Evolutionary conservation across 306 rosid genomes (phyloP), one percentile per base, ranked within the genome.

Genomic region (Parietaria judaica): DNA sequence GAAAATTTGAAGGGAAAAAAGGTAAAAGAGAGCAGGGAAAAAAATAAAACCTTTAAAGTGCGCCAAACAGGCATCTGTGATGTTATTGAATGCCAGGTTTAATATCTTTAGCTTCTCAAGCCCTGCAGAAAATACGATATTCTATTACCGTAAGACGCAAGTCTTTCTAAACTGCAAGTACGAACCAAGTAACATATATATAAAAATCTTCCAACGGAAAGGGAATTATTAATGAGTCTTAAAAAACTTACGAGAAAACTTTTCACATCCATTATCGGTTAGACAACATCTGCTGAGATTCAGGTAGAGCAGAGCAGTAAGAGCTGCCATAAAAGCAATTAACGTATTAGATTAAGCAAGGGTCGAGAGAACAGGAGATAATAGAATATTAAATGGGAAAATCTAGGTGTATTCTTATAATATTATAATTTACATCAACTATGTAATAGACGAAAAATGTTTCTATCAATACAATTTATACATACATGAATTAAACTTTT

Each of bases 281-380:
- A 92, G 63, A 50, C 60, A 67, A 50, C 94, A 92, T 79, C 98
- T 78, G 69, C 81, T 86, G 50, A 92, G 88, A 79, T 92, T 92
- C 84, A 92, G 81, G 79, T 74, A 86, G 56, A 70, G 76, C 48
- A 92, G 76, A 6, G 76, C 66, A 52, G 84, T 80, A 72, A 80
- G 86, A 63, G 78, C 96, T 92, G 94, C 72, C 68, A 76, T 47
- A 67, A 69, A 69, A 63, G 17, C 54, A 63, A 50, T 59, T 46
- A 65, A 65, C 15, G 67, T 58, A 71, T 72, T 72, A 72, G 46
- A 60, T 51, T 71, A 71, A 64, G 12, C 7, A 78, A 75, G 53
- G 31, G 43, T 54, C 50, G 65, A 70, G 41, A 41, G 9, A 41
- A 41, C 23, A 46, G 49, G 54, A 48, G 58, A 48, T 44, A 15